Evolutionary conservation across 2,329 filamentous ascomycete genomes (phyloP), one percentile per base, ranked within the genome.

Genomic region (Trichoderma guizhouense): DNA sequence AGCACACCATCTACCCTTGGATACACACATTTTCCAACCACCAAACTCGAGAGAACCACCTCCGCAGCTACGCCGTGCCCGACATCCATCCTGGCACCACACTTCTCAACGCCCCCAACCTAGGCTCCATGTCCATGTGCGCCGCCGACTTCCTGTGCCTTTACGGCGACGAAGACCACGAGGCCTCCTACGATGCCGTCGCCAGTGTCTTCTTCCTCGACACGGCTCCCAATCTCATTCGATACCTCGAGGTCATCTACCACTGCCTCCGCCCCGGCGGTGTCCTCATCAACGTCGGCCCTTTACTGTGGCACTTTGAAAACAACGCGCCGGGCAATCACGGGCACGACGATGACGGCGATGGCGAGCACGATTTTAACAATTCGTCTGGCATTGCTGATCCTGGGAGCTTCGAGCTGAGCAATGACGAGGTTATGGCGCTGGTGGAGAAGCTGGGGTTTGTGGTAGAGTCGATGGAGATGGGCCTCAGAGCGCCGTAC

Each of bases 191-290:
- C 80, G 91, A 98, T 77, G 94, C 92, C 1, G 93, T 98, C 2
- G 90, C 93, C 0, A 93, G 92, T 3, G 93, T 97, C 12, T 99
- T 98, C 83, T 99, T 99, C 84, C 91, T 99, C 72, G 97, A 99
- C 80, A 99, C 96, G 1, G 96, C 96, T 3, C 95, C 95, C 1
- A 98, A 99, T 79, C 80, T 98, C 36, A 92, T 98, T 69, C 89
- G 92, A 2, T 99, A 99, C 79, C 89, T 99, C 39, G 91, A 97
- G 79, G 91, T 94, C 2, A 93, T 98, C 69, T 84, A 84, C 55
- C 88, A 92, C 78, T 97, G 95, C 77, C 86, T 99, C 64, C 90
- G 88, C 75, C 85, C 89, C 0, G 92, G 92, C 30, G 96, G 96
- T 0, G 77, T 97, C 5, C 93, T 97, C 85, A 88, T 97, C 78